Evolutionary conservation across 208 protist genomes (phyloP).

Genomic region (Trypanosoma vivax): DNA sequence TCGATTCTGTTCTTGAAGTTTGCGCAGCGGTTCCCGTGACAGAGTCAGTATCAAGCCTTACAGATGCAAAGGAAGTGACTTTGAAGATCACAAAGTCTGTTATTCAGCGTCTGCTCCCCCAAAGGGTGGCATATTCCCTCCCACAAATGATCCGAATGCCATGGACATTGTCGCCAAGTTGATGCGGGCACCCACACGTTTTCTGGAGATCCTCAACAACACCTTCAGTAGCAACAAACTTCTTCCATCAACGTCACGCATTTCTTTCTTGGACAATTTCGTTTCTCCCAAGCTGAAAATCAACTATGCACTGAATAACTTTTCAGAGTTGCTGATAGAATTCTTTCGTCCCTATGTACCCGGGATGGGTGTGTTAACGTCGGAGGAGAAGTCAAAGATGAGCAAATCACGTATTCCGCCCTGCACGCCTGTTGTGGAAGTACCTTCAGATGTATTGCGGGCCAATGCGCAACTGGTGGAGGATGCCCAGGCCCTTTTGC

Average conservation of each 20-base stretch:
- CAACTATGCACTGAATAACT: constrained; percentile 45
- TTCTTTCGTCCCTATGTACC: constrained; percentile 46
- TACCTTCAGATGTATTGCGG: constrained; percentile 34
- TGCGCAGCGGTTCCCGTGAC: constrained; percentile 28
- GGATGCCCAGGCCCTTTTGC: constrained; percentile 6
- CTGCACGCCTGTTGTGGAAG: constrained; percentile 39
- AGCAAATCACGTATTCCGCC: constrained; percentile 19
- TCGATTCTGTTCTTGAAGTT: constrained; percentile 30
- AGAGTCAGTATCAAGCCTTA: constrained; percentile 1
- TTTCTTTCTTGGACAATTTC: constrained; percentile 41
- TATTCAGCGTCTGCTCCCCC: constrained; percentile 28
- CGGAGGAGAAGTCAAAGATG: constrained; percentile 26
- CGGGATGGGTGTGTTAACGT: constrained; percentile 27
- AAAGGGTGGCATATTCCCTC: constrained; percentile 17
- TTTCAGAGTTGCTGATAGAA: constrained; percentile 55
- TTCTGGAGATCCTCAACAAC: constrained; percentile 55
- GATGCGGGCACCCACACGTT: constrained; percentile 24
- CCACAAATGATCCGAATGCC: constrained; percentile 14
- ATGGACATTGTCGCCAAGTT: constrained; percentile 29
- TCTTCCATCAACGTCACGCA: constrained; percentile 36
- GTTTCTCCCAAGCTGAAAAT: constrained; percentile 60
- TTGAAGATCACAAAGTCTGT: constrained; percentile 29
- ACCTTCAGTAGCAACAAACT: constrained; percentile 50
- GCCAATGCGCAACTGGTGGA: constrained; percentile 32
- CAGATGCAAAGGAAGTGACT: constrained; percentile 11